These are phyloP conservation scores for Kernera saxatilis DNA, from an alignment of 345 rosid species.

Conservation along the genomic window DNA sequence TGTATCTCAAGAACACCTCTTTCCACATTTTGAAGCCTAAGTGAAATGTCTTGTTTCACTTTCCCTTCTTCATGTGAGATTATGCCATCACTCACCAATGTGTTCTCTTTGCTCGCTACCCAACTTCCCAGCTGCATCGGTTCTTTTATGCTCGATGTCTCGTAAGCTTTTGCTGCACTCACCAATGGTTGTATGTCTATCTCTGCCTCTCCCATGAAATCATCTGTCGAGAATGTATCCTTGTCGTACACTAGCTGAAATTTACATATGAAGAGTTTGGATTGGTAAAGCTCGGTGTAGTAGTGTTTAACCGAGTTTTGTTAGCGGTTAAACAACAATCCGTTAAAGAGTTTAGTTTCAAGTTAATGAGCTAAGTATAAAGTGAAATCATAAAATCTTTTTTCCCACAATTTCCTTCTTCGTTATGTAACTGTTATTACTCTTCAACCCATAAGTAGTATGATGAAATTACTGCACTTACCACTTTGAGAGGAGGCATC, in stretches of 20 bases:
- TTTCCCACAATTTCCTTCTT: background rate
- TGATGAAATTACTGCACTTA: constrained; percentile 26
- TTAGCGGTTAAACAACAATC: background rate
- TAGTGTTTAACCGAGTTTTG: background rate
- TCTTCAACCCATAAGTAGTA: constrained; percentile 1
- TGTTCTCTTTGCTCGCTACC: constrained; percentile 69
- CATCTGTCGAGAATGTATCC: constrained; percentile 78
- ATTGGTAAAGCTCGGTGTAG: background rate
- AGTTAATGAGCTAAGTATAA: background rate
- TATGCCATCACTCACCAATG: constrained; percentile 63
- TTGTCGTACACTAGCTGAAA: constrained; percentile 83
- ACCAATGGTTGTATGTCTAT: constrained; percentile 94
- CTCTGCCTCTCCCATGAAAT: constrained; percentile 98
- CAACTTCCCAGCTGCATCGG: constrained; percentile 72
- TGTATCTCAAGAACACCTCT: constrained; percentile 82
- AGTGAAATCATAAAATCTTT: background rate
- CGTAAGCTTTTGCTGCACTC: constrained; percentile 72
- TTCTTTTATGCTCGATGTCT: constrained; percentile 46
- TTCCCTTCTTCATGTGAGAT: constrained; percentile 66
- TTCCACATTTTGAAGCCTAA: constrained; percentile 83
- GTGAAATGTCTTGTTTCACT: constrained; percentile 72
- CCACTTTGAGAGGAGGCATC: constrained; percentile 90
- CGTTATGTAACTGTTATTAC: background rate
- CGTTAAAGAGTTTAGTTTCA: background rate
- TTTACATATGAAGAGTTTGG: background rate